phyloP scores from a whole-genome alignment of 345 rosid species.

The Reutealis trisperma region DNA sequence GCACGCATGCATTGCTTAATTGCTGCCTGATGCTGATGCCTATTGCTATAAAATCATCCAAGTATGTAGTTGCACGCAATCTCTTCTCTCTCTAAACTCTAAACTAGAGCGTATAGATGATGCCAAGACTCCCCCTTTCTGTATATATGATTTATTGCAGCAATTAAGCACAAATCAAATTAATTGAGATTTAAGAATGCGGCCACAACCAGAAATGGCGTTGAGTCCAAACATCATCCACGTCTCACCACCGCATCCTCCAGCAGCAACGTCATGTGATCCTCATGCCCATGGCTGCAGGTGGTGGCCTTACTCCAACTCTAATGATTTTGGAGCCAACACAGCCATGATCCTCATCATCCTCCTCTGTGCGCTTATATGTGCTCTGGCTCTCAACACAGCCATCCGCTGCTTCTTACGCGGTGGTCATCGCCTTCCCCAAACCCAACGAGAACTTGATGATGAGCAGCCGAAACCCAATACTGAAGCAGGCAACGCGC shows the following conservation, averaged over 20 bases:
- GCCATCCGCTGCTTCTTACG: conserved; percentile 68
- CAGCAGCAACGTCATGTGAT: conserved; percentile 32
- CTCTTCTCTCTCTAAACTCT: conserved; percentile 8
- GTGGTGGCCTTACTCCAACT: conserved; percentile 46
- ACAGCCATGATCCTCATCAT: conserved; percentile 46
- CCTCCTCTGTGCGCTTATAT: conserved; percentile 59
- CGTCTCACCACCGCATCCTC: conserved; percentile 20
- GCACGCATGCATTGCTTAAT: conserved; percentile 28
- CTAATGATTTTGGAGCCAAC: conserved; percentile 55
- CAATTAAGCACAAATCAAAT: neutral
- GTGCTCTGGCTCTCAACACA: conserved; percentile 57
- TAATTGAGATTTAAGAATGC: conserved; percentile 7
- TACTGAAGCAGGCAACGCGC: conserved; percentile 9
- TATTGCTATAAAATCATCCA: conserved; percentile 20
- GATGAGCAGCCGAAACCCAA: conserved; percentile 39
- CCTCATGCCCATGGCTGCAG: conserved; percentile 33
- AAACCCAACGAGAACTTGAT: conserved; percentile 11
- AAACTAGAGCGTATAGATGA: neutral
- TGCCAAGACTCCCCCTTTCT: neutral
- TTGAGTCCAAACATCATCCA: conserved; percentile 4
- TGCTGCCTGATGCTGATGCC: neutral
- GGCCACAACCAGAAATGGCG: conserved; percentile 9
- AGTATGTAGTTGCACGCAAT: conserved; percentile 18
- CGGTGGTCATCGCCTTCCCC: conserved; percentile 13
- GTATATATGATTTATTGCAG: neutral